These are phyloP conservation scores for Solanum arcanum DNA, from an alignment of 257 asterid genomes.

Conservation along the genomic window DNA sequence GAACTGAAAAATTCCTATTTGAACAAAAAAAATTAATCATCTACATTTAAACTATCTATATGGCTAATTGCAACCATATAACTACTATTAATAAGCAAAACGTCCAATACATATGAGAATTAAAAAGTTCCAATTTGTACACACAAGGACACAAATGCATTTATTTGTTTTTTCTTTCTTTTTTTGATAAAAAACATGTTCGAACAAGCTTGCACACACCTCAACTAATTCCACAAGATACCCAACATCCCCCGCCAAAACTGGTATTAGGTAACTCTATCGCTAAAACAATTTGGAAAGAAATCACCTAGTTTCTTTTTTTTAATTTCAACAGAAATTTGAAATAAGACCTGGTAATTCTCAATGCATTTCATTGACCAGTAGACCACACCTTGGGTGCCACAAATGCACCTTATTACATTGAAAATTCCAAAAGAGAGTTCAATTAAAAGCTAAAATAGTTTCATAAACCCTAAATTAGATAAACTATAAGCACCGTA, in stretches of 20 bases:
- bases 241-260: background rate
- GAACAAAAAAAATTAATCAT: background rate
- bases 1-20: background rate
- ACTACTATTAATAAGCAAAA: background rate
- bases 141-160: background rate
- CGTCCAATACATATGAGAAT: background rate
- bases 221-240: background rate
- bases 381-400: background rate
- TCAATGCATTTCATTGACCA: background rate
- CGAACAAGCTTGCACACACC: background rate
- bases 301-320: background rate
- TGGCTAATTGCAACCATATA: background rate
- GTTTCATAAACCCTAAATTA: background rate
- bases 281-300: background rate
- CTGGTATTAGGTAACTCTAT: background rate
- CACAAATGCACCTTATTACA: background rate
- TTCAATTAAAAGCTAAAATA: background rate
- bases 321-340: background rate
- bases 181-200: background rate
- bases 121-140: background rate
- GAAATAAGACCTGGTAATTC: background rate
- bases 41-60: background rate
- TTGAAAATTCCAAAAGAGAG: background rate
- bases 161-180: background rate
- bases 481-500: background rate